These are phyloP conservation scores for Solanum sparsipilum DNA, from an alignment of 257 asterid species.

Conservation along the genomic window DNA sequence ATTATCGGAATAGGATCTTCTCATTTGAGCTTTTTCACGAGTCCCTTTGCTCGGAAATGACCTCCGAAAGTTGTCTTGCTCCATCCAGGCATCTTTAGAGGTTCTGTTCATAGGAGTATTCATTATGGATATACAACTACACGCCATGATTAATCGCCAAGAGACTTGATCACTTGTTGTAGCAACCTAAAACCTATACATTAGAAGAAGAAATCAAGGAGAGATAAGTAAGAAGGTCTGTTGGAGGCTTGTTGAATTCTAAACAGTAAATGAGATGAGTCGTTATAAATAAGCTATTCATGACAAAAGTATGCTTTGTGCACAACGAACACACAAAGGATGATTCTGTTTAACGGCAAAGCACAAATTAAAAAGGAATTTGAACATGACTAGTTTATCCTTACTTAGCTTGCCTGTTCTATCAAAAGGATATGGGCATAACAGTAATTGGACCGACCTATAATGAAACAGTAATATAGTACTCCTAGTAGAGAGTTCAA, in stretches of 20 bases:
- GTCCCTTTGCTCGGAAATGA: slow-evolving; percentile 2
- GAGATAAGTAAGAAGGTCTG: background rate
- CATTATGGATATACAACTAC: slow-evolving; percentile 13
- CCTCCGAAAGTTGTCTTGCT: slow-evolving; percentile 20
- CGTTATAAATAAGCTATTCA: slow-evolving; percentile 14
- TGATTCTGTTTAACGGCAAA: slow-evolving; percentile 23
- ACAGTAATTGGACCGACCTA: background rate
- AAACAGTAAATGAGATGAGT: background rate
- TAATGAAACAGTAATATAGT: background rate
- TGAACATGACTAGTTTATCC: background rate
- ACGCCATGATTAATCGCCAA: slow-evolving; percentile 27
- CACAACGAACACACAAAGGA: slow-evolving; percentile 28
- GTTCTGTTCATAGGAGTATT: slow-evolving; percentile 19
- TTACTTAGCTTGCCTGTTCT: background rate
- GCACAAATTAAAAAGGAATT: background rate
- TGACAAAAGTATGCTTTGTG: slow-evolving; percentile 35
- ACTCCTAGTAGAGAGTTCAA: background rate
- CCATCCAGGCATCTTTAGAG: slow-evolving; percentile 12
- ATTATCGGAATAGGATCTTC: slow-evolving; percentile 23
- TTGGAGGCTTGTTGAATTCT: slow-evolving; percentile 4
- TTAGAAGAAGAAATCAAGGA: background rate
- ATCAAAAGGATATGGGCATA: background rate
- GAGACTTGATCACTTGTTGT: background rate
- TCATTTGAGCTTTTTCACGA: background rate
- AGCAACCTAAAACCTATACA: background rate